These are phyloP conservation scores for Zoysia matrella DNA, from an alignment of 202 grass and related monocot species.

Conservation along the genomic window DNA sequence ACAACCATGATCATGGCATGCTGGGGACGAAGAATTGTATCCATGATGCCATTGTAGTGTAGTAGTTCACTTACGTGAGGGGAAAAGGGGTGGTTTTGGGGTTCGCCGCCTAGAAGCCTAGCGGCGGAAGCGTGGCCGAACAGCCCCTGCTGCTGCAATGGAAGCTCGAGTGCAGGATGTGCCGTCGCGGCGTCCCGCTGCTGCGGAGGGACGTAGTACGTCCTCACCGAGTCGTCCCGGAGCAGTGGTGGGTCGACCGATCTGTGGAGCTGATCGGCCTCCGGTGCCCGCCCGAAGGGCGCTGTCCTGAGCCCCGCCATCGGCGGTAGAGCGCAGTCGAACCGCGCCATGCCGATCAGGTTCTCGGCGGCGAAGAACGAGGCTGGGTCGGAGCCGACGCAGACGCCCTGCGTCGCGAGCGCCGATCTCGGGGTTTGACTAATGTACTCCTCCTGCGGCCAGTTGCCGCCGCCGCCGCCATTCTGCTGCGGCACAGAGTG, in stretches of 20 bases:
- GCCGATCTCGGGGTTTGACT: conserved; percentile 1
- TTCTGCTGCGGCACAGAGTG: conserved; percentile 19
- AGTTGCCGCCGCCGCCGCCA: background rate
- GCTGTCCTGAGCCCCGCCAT: background rate
- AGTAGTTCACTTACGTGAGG: conserved; percentile 32
- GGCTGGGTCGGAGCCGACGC: conserved; percentile 50
- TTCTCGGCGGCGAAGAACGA: conserved; percentile 23
- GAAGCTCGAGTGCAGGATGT: conserved; percentile 25
- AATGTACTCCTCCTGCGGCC: conserved; percentile 23
- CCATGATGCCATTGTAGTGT: background rate
- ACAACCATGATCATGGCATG: background rate
- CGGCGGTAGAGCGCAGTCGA: conserved; percentile 46
- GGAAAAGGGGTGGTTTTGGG: conserved; percentile 17
- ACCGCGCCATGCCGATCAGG: conserved; percentile 59
- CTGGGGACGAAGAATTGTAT: background rate
- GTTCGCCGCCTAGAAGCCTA: conserved; percentile 18
- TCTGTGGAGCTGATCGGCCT: conserved; percentile 8
- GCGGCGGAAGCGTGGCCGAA: conserved; percentile 17
- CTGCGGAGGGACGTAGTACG: conserved; percentile 56
- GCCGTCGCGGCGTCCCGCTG: conserved; percentile 4
- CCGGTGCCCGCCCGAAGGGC: background rate
- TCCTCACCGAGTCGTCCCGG: conserved; percentile 43
- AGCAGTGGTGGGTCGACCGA: conserved; percentile 30
- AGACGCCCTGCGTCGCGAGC: conserved; percentile 31
- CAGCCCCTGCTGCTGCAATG: conserved; percentile 28